Percentiles rank a stretch among this genome's conserved stretches.
These are phyloP conservation scores for Aspergillus pseudotamarii DNA, from an alignment of 2,329 filamentous ascomycete species.

Conservation along the genomic window DNA sequence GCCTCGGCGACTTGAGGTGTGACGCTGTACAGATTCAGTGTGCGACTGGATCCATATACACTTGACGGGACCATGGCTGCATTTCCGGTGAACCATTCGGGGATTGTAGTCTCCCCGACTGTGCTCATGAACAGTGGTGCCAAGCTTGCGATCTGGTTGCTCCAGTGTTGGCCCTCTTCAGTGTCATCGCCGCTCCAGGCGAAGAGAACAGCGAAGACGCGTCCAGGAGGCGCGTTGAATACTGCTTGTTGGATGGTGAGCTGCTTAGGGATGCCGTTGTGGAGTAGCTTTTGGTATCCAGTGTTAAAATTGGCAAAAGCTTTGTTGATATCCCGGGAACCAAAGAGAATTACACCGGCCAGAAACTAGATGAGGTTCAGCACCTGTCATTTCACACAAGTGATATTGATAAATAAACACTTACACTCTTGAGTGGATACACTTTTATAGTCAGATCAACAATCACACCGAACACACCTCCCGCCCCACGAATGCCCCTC, in stretches of 20 bases:
- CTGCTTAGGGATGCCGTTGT: constrained; percentile 8
- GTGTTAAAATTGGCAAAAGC: constrained; percentile 15
- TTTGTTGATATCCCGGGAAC: constrained; percentile 16
- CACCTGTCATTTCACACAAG: neutral
- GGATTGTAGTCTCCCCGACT: constrained; percentile 16
- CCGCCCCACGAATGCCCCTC: neutral
- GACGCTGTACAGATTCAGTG: constrained; percentile 13
- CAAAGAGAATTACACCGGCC: constrained; percentile 20
- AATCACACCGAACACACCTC: neutral
- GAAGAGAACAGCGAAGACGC: constrained; percentile 13
- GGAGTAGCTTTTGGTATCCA: constrained; percentile 12
- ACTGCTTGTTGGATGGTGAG: constrained; percentile 19
- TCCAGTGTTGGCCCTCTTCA: constrained; percentile 19
- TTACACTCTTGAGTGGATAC: neutral
- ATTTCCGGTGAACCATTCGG: constrained; percentile 9
- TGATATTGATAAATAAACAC: neutral
- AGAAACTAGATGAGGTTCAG: constrained; percentile 17
- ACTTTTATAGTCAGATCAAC: neutral
- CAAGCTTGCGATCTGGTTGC: constrained; percentile 16
- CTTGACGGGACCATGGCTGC: constrained; percentile 3
- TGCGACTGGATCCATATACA: constrained; percentile 9
- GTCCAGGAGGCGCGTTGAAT: constrained; percentile 17
- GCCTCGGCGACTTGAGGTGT: constrained; percentile 11
- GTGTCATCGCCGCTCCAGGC: constrained; percentile 18
- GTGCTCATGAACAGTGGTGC: constrained; percentile 18